These are phyloP conservation scores for Cercospora citrullina DNA, from an alignment of 2,329 filamentous ascomycete genomes.

Conservation along the genomic window DNA sequence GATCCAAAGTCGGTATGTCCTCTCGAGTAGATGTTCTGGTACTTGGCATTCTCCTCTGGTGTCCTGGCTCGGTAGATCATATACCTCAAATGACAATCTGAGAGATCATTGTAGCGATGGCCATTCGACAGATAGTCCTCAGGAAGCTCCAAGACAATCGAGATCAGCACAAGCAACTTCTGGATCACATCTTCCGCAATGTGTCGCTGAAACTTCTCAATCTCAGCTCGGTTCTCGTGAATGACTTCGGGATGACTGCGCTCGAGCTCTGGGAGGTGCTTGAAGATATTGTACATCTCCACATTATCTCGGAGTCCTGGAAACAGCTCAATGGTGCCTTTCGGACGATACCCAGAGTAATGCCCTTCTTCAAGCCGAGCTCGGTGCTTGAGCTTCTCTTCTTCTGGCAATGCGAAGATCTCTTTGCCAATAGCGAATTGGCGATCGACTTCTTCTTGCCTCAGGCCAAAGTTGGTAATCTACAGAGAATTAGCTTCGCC, in stretches of 20 bases:
- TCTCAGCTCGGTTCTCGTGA: conserved; percentile 53
- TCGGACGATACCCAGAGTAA: conserved; percentile 36
- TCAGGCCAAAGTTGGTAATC: conserved; percentile 59
- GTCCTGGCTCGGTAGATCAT: conserved; percentile 37
- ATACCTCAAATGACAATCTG: conserved; percentile 35
- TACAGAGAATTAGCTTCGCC: conserved; percentile 11
- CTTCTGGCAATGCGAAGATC: conserved; percentile 57
- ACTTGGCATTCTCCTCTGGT: conserved; percentile 33
- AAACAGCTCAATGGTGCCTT: conserved; percentile 27
- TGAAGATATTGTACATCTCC: conserved; percentile 61
- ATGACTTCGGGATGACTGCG: conserved; percentile 39
- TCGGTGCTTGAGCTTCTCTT: conserved; percentile 61
- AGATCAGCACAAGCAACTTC: conserved; percentile 60
- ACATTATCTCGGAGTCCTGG: conserved; percentile 51
- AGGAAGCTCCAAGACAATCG: conserved; percentile 60
- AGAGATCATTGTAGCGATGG: conserved; percentile 59
- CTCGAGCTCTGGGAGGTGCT: conserved; percentile 42
- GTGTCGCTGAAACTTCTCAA: conserved; percentile 55
- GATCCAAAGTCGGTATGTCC: conserved; percentile 49
- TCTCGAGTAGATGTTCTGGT: conserved; percentile 35
- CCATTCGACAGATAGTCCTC: conserved; percentile 58
- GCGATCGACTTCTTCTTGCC: conserved; percentile 59
- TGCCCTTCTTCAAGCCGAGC: conserved; percentile 36
- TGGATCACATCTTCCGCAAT: conserved; percentile 58
- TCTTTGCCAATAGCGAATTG: conserved; percentile 63